phyloP scores from a whole-genome alignment of 148 eudicot genomes.

The Fagopyrum esculentum region DNA sequence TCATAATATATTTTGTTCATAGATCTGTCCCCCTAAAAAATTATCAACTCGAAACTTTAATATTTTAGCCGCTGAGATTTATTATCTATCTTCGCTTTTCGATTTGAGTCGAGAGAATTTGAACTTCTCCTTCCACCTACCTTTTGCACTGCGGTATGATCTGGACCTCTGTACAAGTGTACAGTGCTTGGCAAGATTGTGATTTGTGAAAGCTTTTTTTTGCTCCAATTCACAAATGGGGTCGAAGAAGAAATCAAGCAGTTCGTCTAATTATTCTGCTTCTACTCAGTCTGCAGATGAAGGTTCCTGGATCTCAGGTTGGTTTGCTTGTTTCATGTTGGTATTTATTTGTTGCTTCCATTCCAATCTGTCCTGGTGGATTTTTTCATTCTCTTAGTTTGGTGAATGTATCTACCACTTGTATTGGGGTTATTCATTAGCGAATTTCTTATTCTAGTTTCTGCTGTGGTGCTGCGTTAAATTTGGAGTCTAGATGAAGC shows the following conservation, averaged over 20 bases:
- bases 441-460: not conserved
- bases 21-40: not conserved
- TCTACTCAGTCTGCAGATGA: slow-evolving; percentile 12
- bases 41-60: not conserved
- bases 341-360: not conserved
- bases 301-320: slow-evolving; percentile 31
- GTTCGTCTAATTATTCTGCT: slow-evolving; percentile 23
- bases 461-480: not conserved
- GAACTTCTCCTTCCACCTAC: not conserved
- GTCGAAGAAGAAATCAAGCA: slow-evolving; percentile 25
- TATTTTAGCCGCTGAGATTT: not conserved
- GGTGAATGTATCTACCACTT: not conserved
- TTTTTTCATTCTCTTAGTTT: not conserved
- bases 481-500: not conserved
- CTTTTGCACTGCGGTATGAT: slow-evolving; percentile 4
- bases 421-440: not conserved
- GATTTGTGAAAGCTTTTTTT: slow-evolving; percentile 7
- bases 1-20: not conserved
- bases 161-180: not conserved
- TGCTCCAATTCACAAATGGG: slow-evolving; percentile 24
- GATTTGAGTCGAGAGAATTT: not conserved
- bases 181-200: slow-evolving; percentile 6
- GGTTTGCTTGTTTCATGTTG: not conserved
- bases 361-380: not conserved
- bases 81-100: not conserved